Percentiles rank a stretch among this genome's conserved stretches.
Evolutionary conservation across 2,329 filamentous ascomycete genomes (phyloP).

Genomic region (Nothopassalora personata): DNA sequence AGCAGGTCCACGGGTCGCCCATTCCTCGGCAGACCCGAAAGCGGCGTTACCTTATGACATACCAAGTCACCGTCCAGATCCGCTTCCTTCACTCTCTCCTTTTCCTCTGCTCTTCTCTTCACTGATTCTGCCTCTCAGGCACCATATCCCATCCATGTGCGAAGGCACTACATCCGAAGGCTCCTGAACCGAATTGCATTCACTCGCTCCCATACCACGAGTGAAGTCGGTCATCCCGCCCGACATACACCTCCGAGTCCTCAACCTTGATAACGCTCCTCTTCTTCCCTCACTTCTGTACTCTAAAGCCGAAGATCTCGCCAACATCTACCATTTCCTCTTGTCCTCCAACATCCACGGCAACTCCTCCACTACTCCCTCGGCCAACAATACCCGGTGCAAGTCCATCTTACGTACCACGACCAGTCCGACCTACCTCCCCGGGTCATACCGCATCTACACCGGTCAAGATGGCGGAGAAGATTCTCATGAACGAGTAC

Average conservation of each 20-base stretch:
- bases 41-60: neutral
- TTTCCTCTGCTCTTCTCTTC: neutral
- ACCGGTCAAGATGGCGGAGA: constrained; percentile 52
- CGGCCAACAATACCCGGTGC: neutral
- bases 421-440: neutral
- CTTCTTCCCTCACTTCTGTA: neutral
- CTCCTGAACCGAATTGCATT: neutral
- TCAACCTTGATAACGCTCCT: neutral
- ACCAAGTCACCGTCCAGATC: neutral
- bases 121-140: neutral
- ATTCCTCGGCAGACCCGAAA: neutral
- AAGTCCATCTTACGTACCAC: neutral
- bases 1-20: neutral
- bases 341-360: neutral
- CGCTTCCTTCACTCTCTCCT: neutral
- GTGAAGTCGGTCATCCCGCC: neutral
- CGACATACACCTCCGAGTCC: neutral
- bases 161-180: neutral
- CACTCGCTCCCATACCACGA: neutral
- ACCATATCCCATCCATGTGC: neutral
- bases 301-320: neutral
- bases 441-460: neutral
- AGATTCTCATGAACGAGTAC: constrained; percentile 85
- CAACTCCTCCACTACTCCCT: neutral
- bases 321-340: neutral